Conservation (phyloP, 139 green algal species). For the Chlamydomonas eustigma region DNA sequence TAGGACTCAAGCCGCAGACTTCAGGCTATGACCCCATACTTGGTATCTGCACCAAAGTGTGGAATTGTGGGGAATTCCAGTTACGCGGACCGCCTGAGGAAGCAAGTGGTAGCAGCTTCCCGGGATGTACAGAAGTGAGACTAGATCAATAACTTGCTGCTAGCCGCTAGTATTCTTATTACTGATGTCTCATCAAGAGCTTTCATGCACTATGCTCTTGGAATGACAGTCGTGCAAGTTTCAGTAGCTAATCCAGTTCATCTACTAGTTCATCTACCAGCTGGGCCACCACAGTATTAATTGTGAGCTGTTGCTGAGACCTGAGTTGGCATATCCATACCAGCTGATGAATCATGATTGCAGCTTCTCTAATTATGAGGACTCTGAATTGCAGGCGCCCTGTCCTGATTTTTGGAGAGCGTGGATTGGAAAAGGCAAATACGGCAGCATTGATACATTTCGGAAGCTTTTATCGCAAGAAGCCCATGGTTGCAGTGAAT, state of each 20-base stretch:
- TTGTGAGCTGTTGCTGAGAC: too few species aligned
- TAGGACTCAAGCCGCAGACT: not conserved
- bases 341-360: too few species aligned
- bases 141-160: too few species aligned
- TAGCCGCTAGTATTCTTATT: too few species aligned
- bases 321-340: too few species aligned
- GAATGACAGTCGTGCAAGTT: too few species aligned
- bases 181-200: too few species aligned
- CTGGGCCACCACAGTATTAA: too few species aligned
- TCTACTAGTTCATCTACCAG: too few species aligned
- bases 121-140: not conserved
- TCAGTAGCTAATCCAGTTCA: too few species aligned
- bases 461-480: constrained; percentile 23
- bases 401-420: constrained; percentile 66
- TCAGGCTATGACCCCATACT: not conserved
- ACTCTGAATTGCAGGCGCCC: constrained; percentile 30
- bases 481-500: constrained; percentile 41
- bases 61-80: not conserved
- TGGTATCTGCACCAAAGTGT: not conserved
- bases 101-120: not conserved
- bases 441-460: constrained; percentile 66
- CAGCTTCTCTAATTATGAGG: too few species aligned
- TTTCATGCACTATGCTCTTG: too few species aligned
- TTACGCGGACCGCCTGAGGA: not conserved
- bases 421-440: constrained; percentile 63